Base-by-base conservation (phyloP, 2,329 filamentous ascomycete genomes). In the Xylaria sp. region DNA sequence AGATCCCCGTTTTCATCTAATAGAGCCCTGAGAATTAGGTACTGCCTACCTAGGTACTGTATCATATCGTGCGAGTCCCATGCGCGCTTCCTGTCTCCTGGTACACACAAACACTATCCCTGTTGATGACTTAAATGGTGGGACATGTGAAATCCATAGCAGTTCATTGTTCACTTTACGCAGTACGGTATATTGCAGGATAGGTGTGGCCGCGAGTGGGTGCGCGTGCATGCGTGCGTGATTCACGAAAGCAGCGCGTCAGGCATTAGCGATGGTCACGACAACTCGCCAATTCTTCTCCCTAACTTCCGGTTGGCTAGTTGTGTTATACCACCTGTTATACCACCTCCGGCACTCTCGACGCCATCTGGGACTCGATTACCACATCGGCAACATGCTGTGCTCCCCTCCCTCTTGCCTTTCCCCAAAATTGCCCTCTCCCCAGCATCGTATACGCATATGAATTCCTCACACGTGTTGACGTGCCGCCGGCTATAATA, bases 381-480 rank as follows among this genome's bases (percentile, higher is more conserved):
- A 62, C 67, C 62, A 65, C 67, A 69, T 57, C 31, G 15, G 31
- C 52, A 55, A 20, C n/a, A 58, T 58, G 34, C 41, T 65, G 64
- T 55, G 20, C 28, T 34, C 13, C 52, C 52, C 28, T 31, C 31
- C 23, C 48, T 15, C 3, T 13, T 13, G n/a, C 50, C 5, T 10
- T 20, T 1, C 20, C 51, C 28, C 51, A 23, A 51, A 51, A 51
- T 1, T 5, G 23, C 23, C 23, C 23, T 25, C 50, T 18, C 50
- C 23, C 50, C 48, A 31, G 44, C 34, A 23, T 31, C 44, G 44
- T 52, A 37, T 31, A 55, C 54, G 39, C 64, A 65, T 67, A 67
- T 67, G 20, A 55, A 23, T 46, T 65, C 62, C 62, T 61, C 67
- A 72, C 67, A 72, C 69, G 67, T 69, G 64, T 71, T 69, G 63